A percentile compares a stretch with the other conserved stretches of the same genome.
phyloP scores from a whole-genome alignment of 106 monocot species.

The Phalaenopsis aphrodite region DNA sequence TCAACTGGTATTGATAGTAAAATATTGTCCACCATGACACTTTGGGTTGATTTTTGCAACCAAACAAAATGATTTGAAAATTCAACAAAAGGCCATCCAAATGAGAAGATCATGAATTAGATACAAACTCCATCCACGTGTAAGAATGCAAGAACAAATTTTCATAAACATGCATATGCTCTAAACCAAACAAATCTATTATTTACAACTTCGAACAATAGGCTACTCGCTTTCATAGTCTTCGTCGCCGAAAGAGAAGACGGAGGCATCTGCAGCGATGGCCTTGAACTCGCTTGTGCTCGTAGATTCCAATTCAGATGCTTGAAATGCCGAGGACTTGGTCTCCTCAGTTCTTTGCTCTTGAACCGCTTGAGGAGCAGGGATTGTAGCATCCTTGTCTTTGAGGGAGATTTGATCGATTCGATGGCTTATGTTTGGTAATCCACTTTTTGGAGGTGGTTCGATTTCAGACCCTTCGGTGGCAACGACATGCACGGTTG shows the following conservation, averaged over 20 bases:
- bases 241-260: slow-evolving; percentile 89
- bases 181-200: not conserved
- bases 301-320: slow-evolving; percentile 29
- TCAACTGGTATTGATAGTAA: too few relatives aligned
- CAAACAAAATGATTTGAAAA: not conserved
- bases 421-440: slow-evolving; percentile 17
- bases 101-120: not conserved
- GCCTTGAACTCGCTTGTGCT: slow-evolving; percentile 83
- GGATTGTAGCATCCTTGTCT: slow-evolving; percentile 16
- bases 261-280: slow-evolving; percentile 92
- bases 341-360: slow-evolving; percentile 21
- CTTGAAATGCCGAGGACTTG: slow-evolving; percentile 11
- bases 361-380: slow-evolving; percentile 3
- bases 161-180: not conserved
- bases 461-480: slow-evolving; percentile 10
- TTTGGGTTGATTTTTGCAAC: not conserved
- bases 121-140: not conserved
- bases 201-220: slow-evolving; percentile 6
- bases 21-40: not conserved
- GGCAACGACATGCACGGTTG: not conserved
- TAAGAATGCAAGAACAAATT: not conserved
- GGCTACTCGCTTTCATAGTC: slow-evolving; percentile 85
- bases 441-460: slow-evolving; percentile 13
- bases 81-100: not conserved
- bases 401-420: slow-evolving; percentile 32